Percentiles rank a stretch among this genome's conserved stretches.
Conservation (phyloP, 208 protist species). For the Crithidia fasciculata region DNA sequence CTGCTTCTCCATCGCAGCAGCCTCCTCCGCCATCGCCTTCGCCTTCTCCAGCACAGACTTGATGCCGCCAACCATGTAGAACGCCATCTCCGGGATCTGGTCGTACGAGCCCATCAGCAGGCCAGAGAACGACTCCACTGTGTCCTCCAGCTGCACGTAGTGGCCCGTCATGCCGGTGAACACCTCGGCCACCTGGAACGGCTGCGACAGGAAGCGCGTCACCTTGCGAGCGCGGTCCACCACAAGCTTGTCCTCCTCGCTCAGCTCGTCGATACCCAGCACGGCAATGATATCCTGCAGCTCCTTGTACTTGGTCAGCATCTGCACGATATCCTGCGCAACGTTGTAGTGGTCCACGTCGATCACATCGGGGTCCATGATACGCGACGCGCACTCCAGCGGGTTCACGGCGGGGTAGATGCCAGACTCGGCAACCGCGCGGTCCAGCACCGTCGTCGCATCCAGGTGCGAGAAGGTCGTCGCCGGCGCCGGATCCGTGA, state of each 20-base stretch:
- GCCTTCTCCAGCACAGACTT: conserved; percentile 94
- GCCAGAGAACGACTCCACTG: conserved; percentile 94
- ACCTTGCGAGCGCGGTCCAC: conserved; percentile 95
- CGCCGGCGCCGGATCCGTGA: conserved; percentile 98
- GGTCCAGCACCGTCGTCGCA: conserved; percentile 98
- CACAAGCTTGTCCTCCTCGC: conserved; percentile 97
- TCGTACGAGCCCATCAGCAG: conserved; percentile 94
- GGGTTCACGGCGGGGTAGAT: conserved; percentile 99
- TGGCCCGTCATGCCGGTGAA: conserved; percentile 97
- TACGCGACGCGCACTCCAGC: conserved; percentile 97
- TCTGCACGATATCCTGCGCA: conserved; percentile 96
- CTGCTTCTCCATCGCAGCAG: conserved; percentile 65
- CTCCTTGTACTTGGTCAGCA: conserved; percentile 98
- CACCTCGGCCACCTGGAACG: conserved; percentile 97
- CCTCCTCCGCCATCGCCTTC: conserved; percentile 89
- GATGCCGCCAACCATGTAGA: conserved; percentile 98
- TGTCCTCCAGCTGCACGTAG: conserved; percentile 95
- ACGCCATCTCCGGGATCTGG: conserved; percentile 96
- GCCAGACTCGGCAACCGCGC: conserved; percentile 95
- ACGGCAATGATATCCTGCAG: conserved; percentile 99
- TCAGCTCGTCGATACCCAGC: conserved; percentile 99
- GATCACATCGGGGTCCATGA: conserved; percentile 97
- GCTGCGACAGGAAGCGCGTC: conserved; percentile 96
- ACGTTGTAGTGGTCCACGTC: conserved; percentile 97
- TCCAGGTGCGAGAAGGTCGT: conserved; percentile 99